Conservation (phyloP, 192 early-diverging fungal genomes). For the Linnemannia zychae region DNA sequence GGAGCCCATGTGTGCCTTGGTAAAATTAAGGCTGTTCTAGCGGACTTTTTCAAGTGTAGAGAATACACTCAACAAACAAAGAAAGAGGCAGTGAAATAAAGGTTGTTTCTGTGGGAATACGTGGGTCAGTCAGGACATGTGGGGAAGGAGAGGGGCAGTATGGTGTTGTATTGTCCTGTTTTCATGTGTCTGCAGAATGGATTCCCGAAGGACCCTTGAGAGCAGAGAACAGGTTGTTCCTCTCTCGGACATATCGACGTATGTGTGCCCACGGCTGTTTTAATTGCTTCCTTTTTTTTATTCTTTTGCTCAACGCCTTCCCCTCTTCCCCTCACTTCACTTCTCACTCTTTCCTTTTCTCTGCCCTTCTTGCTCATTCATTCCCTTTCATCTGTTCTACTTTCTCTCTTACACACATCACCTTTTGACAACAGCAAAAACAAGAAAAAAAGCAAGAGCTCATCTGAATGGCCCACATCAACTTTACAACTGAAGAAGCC, state of each 20-base stretch:
- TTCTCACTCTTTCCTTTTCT: not conserved
- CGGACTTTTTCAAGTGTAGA: too few relatives aligned
- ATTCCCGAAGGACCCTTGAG: not conserved
- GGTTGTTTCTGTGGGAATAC: too few relatives aligned
- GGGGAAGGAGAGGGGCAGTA: not conserved
- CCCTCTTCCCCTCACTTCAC: not conserved
- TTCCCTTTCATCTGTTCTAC: not conserved
- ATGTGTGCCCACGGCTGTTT: not conserved
- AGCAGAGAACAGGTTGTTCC: not conserved
- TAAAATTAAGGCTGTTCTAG: too few relatives aligned
- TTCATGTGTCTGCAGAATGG: not conserved
- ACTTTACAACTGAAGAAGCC: conserved; percentile 25
- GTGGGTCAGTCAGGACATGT: not conserved
- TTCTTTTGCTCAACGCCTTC: not conserved
- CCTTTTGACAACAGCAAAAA: not conserved
- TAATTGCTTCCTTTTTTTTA: not conserved
- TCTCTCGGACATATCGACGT: not conserved
- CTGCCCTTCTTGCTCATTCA: not conserved
- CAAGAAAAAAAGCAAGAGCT: too few relatives aligned
- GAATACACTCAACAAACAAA: too few relatives aligned
- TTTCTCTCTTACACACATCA: not conserved
- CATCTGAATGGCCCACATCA: conserved; percentile 24
- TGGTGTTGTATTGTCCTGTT: not conserved
- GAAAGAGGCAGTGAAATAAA: too few relatives aligned
- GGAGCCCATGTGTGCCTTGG: too few relatives aligned